Evolutionary conservation across 2,329 filamentous ascomycete species (phyloP).

Genomic region (Trichoderma lentiforme): DNA sequence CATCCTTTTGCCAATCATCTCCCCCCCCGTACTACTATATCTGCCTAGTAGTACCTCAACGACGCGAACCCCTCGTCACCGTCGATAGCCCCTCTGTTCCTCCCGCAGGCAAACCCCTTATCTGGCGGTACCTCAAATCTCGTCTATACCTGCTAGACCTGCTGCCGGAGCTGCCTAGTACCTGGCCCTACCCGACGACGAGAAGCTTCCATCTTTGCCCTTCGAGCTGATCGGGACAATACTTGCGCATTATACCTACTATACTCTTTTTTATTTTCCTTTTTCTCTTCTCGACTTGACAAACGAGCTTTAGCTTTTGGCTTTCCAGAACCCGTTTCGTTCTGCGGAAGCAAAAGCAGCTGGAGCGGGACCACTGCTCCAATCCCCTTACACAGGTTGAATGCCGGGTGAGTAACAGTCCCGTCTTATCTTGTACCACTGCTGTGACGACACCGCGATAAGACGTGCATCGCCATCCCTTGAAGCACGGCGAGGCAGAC

Average conservation of each 20-base stretch:
- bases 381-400: slow-evolving; percentile 19
- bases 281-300: background rate
- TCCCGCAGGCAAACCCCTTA: slow-evolving; percentile 17
- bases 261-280: background rate
- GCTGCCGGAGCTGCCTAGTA: background rate
- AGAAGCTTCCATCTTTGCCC: slow-evolving; percentile 3
- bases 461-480: slow-evolving; percentile 10
- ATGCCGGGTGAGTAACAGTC: slow-evolving; percentile 18
- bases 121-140: slow-evolving; percentile 17
- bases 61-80: slow-evolving; percentile 18
- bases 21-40: background rate
- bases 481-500: background rate
- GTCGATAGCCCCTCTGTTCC: slow-evolving; percentile 16
- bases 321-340: slow-evolving; percentile 5
- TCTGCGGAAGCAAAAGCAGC: slow-evolving; percentile 9
- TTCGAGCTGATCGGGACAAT: background rate
- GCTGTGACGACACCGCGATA: slow-evolving; percentile 11
- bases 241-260: background rate
- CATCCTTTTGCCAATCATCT: background rate
- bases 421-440: slow-evolving; percentile 13
- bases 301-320: background rate
- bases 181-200: background rate
- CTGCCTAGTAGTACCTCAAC: background rate
- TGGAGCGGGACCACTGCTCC: slow-evolving; percentile 21
- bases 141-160: slow-evolving; percentile 5